These are phyloP conservation scores for Nitzschia sp. DNA, from an alignment of 108 stramenopile species.

Conservation along the genomic window DNA sequence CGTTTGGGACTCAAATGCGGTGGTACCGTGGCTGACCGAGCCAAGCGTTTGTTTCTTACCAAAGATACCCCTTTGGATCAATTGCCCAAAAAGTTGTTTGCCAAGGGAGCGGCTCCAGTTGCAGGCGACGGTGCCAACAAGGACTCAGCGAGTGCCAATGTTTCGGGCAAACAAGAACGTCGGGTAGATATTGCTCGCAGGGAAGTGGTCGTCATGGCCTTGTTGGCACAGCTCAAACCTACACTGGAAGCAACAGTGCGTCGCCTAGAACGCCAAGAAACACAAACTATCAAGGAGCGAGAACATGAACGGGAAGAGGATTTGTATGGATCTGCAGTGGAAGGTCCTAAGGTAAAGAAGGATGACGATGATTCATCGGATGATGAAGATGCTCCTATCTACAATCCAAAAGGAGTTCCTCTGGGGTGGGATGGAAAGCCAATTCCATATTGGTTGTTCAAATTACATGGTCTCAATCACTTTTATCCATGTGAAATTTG, in stretches of 20 bases:
- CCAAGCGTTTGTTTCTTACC: slow-evolving; percentile 85
- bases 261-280: slow-evolving; percentile 85
- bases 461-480: slow-evolving; percentile 97
- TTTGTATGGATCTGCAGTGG: slow-evolving; percentile 47
- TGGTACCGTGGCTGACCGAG: slow-evolving; percentile 85
- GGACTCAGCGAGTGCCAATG: slow-evolving; percentile 10
- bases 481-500: slow-evolving; percentile 98
- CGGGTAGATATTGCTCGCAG: slow-evolving; percentile 72
- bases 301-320: slow-evolving; percentile 88
- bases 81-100: slow-evolving; percentile 78
- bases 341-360: slow-evolving; percentile 44
- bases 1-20: slow-evolving; percentile 95
- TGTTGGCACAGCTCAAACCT: slow-evolving; percentile 85
- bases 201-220: slow-evolving; percentile 70
- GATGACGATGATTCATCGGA: slow-evolving; percentile 73
- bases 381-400: slow-evolving; percentile 95
- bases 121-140: neutral
- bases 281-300: slow-evolving; percentile 90
- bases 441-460: slow-evolving; percentile 99
- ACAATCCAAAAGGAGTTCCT: slow-evolving; percentile 98
- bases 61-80: slow-evolving; percentile 85
- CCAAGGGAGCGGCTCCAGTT: slow-evolving; percentile 34
- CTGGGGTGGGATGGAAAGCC: slow-evolving; percentile 99
- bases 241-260: slow-evolving; percentile 85
- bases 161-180: slow-evolving; percentile 44